Conservation (phyloP, 176 grass and related monocot species). For the Oryza brachyantha region DNA sequence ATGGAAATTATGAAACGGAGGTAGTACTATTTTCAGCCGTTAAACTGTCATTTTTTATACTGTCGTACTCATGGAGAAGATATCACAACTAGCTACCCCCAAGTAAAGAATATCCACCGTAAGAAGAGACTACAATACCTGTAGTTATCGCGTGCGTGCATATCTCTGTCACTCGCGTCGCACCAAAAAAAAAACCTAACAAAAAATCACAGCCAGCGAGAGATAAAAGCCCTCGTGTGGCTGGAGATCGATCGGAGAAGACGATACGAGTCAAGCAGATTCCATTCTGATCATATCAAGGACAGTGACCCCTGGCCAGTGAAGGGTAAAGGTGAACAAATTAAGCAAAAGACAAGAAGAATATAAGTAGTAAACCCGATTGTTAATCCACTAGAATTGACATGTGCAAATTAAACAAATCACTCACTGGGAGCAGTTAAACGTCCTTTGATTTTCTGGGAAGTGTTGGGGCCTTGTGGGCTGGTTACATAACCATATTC, state of each 20-base stretch:
- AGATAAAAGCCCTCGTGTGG: not conserved
- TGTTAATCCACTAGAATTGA: not conserved
- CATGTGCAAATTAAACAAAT: not conserved
- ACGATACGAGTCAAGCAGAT: not conserved
- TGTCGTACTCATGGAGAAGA: not conserved
- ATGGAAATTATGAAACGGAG: too few relatives aligned
- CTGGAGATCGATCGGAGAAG: too few relatives aligned
- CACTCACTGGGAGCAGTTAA: not conserved
- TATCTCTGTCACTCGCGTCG: conserved; percentile 10
- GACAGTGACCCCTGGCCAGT: not conserved
- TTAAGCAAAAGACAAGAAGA: not conserved
- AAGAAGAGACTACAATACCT: not conserved
- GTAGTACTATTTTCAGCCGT: not conserved
- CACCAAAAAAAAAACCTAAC: not conserved
- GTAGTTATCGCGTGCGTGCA: not conserved
- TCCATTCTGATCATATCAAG: conserved; percentile 8
- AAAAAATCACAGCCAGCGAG: not conserved
- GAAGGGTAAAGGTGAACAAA: not conserved
- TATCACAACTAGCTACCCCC: not conserved
- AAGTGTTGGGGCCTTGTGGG: not conserved
- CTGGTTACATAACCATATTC: not conserved
- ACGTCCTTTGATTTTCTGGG: not conserved
- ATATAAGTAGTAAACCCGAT: not conserved
- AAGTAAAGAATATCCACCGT: conserved; percentile 1
- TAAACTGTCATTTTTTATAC: not conserved